Base-by-base conservation (phyloP, 148 eudicot species). In the Chenopodium suecicum region DNA sequence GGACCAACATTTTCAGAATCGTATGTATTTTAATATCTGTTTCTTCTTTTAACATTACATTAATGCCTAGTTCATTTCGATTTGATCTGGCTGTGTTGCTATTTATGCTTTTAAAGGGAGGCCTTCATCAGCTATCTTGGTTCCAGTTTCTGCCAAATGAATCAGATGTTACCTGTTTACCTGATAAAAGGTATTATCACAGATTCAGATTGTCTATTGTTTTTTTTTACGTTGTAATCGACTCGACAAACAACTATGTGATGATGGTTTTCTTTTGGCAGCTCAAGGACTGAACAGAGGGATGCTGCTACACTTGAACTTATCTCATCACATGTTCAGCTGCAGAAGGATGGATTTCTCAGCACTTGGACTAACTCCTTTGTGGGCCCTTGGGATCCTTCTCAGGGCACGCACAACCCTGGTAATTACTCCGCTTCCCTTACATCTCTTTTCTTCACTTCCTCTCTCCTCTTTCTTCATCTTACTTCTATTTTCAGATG, bases 331-430 rank as follows among this genome's bases (percentile, higher is more conserved):
- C 98, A 95, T 89, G 77, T 93, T 63, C 92, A 91, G 83, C 86
- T 95, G 77, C 98, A 91, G 82, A 95, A 93, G 87, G 97, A 92
- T 74, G 98, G 97, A 67, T 90, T 92, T 79, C 92, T 95, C 47
- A 95, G 93, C 84, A 76, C 98, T 69, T 95, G 98, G 98, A 90
- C 98, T 4, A 95, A 92, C 85, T 93, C 91, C 54, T 93, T 95
- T 89, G 98, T 95, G 58, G 98, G 98, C 41, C 98, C 98, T 37
- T 95, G 98, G 98, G 98, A 95, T 83, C 98, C 98, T 78, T 95
- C 98, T 71, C 98, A 95, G 89, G 98, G 98, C 32, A 68, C 88
- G 60, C 98, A 95, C 83, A 95, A 95, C 84, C 98, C 98, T 72
- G 98, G 98, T 95, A 87, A 68, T 4, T 22, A 46, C 22, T 34